A percentile compares a stretch with the other conserved stretches of the same genome.
Conservation (phyloP, 768 basidiomycete genomes). For the Boletales sp. region DNA sequence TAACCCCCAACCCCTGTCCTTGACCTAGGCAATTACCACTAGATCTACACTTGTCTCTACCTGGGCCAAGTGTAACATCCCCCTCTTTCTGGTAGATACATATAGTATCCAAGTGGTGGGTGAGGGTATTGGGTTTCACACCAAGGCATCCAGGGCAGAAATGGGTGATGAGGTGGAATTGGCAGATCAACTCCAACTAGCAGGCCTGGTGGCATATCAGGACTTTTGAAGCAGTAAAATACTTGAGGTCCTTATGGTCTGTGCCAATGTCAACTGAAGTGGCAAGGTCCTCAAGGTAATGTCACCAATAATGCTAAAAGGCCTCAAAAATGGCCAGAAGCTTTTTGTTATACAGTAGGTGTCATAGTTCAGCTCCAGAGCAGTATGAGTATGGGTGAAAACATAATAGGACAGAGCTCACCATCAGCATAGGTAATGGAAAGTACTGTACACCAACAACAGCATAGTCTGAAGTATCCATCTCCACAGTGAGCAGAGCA, state of each 20-base stretch:
- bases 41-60: too few relatives aligned
- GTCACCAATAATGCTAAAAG: neutral
- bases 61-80: too few relatives aligned
- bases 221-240: too few relatives aligned
- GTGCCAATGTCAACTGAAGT: neutral
- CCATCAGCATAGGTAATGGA: neutral
- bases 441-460: neutral
- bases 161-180: neutral
- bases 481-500: neutral
- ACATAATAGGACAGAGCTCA: neutral
- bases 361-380: too few relatives aligned
- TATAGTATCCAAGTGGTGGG: neutral
- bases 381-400: neutral
- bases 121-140: neutral
- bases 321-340: neutral
- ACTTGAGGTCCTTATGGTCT: neutral
- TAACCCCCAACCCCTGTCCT: too few relatives aligned
- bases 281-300: neutral
- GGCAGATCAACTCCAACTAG: neutral
- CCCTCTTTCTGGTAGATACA: conserved; percentile 3
- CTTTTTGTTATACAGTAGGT: too few relatives aligned
- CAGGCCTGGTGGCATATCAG: too few relatives aligned
- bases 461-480: neutral
- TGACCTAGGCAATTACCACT: too few relatives aligned
- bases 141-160: neutral